A percentile compares a stretch with the other conserved stretches of the same genome.
Evolutionary conservation across 345 rosid genomes (phyloP).

Genomic region (Eucalyptus melliodora): DNA sequence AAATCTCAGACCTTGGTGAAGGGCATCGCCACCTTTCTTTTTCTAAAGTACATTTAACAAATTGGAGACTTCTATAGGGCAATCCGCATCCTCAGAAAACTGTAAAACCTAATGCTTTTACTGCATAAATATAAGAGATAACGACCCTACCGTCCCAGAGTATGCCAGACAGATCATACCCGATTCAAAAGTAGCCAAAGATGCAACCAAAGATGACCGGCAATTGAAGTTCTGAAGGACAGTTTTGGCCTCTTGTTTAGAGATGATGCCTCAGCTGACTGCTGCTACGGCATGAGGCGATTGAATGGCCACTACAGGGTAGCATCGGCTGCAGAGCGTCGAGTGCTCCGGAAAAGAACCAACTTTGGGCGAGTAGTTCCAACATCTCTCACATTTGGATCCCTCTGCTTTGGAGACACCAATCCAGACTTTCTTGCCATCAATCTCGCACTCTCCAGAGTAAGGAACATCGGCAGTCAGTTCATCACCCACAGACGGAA

Average conservation of each 20-base stretch:
- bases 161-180: not conserved
- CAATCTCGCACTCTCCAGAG: conserved; percentile 43
- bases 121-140: not conserved
- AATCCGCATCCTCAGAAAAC: not conserved
- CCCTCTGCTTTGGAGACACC: conserved; percentile 79
- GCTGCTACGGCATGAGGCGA: conserved; percentile 58
- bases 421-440: conserved; percentile 61
- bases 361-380: conserved; percentile 71
- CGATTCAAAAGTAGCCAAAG: not conserved
- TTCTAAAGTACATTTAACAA: not conserved
- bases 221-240: not conserved
- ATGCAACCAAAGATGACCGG: not conserved
- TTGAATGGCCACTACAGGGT: conserved; percentile 33
- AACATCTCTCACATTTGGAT: conserved; percentile 86
- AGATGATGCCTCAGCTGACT: conserved; percentile 12
- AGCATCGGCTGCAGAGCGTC: conserved; percentile 71
- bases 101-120: not conserved
- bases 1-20: not conserved
- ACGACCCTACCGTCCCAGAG: not conserved
- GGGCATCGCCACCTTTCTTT: not conserved
- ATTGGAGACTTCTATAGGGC: not conserved
- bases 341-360: conserved; percentile 68
- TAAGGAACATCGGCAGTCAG: conserved; percentile 19
- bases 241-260: not conserved
- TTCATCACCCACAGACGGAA: conserved; percentile 23